Evolutionary conservation across 1,284 basidiomycete genomes (phyloP).

Genomic region (Vanrija sp.): DNA sequence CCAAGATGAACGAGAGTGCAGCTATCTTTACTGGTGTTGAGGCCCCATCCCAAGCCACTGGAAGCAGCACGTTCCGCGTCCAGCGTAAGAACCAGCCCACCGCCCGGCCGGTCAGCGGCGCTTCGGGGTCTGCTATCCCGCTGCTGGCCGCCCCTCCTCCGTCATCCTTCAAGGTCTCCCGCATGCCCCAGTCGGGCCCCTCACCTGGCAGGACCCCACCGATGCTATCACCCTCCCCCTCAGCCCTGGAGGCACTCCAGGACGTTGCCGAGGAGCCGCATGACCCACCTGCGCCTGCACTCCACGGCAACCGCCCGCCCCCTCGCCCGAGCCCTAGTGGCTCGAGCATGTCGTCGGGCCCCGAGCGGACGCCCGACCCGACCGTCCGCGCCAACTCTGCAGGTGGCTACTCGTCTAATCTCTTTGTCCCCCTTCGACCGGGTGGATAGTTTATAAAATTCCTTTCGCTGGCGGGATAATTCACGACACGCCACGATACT

Average conservation of each 20-base stretch:
- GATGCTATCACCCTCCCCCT: background rate
- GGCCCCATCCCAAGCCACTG: constrained; percentile 10
- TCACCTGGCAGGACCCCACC: background rate
- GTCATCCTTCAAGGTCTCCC: background rate
- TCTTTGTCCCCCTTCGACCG: constrained; percentile 1
- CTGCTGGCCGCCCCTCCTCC: background rate
- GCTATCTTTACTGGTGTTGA: constrained; percentile 40
- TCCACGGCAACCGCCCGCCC: background rate
- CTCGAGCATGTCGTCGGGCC: too few relatives aligned
- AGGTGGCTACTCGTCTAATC: background rate
- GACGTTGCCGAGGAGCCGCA: background rate
- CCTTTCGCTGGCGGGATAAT: too few relatives aligned
- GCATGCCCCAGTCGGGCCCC: background rate
- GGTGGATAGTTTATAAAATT: too few relatives aligned
- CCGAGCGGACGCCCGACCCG: too few relatives aligned
- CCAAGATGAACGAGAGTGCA: constrained; percentile 36
- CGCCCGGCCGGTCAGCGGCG: background rate
- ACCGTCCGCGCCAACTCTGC: too few relatives aligned
- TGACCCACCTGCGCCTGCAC: background rate
- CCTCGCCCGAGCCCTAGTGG: background rate
- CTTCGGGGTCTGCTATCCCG: background rate
- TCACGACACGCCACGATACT: too few relatives aligned
- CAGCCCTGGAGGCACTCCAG: too few relatives aligned
- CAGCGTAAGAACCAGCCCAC: background rate
- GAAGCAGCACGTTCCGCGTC: background rate